Evolutionary conservation across 2,329 filamentous ascomycete species (phyloP).

Genomic region (Pyrenophora graminea): DNA sequence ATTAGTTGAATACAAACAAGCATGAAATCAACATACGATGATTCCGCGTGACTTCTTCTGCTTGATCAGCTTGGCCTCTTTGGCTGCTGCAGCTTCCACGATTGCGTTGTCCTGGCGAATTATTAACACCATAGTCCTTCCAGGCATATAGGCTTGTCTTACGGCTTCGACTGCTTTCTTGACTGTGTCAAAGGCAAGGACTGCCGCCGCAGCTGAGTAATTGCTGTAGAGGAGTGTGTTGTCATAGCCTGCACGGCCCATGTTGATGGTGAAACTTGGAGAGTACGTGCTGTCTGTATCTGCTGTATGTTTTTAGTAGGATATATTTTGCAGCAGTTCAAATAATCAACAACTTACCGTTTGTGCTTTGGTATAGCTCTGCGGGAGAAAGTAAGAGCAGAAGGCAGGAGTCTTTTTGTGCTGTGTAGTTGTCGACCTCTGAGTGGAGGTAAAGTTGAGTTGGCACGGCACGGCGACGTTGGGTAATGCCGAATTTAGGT

Average conservation of each 20-base stretch:
- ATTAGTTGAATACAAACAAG: constrained; percentile 8
- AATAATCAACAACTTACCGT: background rate
- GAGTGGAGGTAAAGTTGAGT: background rate
- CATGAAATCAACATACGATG: constrained; percentile 4
- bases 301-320: background rate
- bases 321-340: background rate
- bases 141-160: background rate
- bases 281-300: background rate
- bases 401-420: background rate
- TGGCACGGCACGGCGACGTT: background rate
- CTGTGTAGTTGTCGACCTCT: background rate
- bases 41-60: constrained; percentile 18
- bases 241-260: constrained; percentile 31
- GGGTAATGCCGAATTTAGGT: background rate
- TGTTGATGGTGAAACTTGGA: background rate
- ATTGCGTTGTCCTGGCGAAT: no score
- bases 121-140: background rate
- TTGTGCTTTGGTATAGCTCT: no score
- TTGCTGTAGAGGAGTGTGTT: constrained; percentile 3
- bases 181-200: constrained; percentile 1
- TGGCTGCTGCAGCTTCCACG: background rate
- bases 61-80: constrained; percentile 8
- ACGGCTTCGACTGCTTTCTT: constrained; percentile 3
- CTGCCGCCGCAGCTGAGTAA: constrained; percentile 7
- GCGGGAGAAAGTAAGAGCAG: no score